Conservation (phyloP, 202 grass and related monocot species). For the Schoenoplectus tabernaemontani region DNA sequence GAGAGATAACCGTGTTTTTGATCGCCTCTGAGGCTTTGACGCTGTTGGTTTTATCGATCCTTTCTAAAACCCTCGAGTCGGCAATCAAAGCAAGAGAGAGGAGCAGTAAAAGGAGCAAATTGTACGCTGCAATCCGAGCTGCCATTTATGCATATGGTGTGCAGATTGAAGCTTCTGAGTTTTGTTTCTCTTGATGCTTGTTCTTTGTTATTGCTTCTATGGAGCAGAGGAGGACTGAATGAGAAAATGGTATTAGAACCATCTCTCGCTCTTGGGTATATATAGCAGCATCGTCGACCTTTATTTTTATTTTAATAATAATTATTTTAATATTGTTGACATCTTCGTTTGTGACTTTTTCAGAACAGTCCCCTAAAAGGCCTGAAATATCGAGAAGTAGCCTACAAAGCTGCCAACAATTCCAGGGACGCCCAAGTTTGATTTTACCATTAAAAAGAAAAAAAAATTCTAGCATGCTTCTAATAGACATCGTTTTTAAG, state of each 20-base stretch:
- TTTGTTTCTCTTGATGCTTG: background rate
- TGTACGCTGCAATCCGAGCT: background rate
- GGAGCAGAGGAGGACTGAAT: background rate
- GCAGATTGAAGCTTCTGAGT: background rate
- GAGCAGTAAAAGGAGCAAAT: slow-evolving; percentile 7
- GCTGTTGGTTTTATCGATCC: background rate
- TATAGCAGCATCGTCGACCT: background rate
- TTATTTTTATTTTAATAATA: background rate
- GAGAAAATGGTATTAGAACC: background rate
- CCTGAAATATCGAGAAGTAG: background rate
- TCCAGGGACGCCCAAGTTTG: background rate
- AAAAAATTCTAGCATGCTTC: too few species aligned
- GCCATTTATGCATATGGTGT: background rate
- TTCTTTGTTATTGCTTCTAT: background rate
- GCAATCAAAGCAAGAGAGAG: background rate
- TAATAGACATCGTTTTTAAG: too few species aligned
- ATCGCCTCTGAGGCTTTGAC: background rate
- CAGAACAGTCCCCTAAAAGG: background rate
- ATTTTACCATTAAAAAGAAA: too few species aligned
- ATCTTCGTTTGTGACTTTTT: background rate
- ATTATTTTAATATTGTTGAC: background rate
- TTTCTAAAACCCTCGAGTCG: slow-evolving; percentile 28
- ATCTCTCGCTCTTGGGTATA: background rate
- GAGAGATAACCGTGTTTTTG: slow-evolving; percentile 14
- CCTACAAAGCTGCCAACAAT: background rate